Percentiles rank a stretch among this genome's conserved stretches.
Conservation (phyloP, 805 yeast species). For the Kodamaea hsintzibuensis region DNA sequence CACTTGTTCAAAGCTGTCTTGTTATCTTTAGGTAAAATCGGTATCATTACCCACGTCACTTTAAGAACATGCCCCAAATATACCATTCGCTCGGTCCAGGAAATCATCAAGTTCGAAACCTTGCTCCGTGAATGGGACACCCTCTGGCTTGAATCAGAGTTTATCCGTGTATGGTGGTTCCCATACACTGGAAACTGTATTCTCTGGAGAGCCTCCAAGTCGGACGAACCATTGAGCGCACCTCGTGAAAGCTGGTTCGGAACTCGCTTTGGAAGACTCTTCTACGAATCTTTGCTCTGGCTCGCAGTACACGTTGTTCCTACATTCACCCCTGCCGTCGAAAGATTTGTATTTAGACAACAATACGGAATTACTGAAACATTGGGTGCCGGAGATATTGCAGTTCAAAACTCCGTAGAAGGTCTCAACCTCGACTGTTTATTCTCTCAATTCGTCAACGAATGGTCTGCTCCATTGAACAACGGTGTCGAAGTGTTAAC, state of each 20-base stretch:
- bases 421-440: constrained; percentile 95
- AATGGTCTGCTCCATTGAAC: constrained; percentile 92
- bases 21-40: constrained; percentile 87
- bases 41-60: constrained; percentile 84
- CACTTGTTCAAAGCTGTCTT: constrained; percentile 79
- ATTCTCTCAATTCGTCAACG: constrained; percentile 91
- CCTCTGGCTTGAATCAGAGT: constrained; percentile 88
- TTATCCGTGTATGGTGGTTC: constrained; percentile 95
- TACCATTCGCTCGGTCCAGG: constrained; percentile 77
- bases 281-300: constrained; percentile 81
- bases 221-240: constrained; percentile 59
- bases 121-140: constrained; percentile 71
- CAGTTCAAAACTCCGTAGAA: constrained; percentile 78
- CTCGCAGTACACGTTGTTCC: constrained; percentile 73
- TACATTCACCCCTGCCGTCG: constrained; percentile 78
- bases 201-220: constrained; percentile 85
- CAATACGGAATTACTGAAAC: constrained; percentile 81
- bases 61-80: constrained; percentile 82
- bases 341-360: constrained; percentile 77
- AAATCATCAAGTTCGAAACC: constrained; percentile 75
- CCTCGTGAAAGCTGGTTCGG: constrained; percentile 87
- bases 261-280: constrained; percentile 69
- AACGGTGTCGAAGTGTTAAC: constrained; percentile 72
- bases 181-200: constrained; percentile 87
- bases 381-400: constrained; percentile 56